Evolutionary conservation across 192 early-diverging fungal species (phyloP), one percentile per base, ranked within the genome.

Genomic region (Mortierella hygrophila): DNA sequence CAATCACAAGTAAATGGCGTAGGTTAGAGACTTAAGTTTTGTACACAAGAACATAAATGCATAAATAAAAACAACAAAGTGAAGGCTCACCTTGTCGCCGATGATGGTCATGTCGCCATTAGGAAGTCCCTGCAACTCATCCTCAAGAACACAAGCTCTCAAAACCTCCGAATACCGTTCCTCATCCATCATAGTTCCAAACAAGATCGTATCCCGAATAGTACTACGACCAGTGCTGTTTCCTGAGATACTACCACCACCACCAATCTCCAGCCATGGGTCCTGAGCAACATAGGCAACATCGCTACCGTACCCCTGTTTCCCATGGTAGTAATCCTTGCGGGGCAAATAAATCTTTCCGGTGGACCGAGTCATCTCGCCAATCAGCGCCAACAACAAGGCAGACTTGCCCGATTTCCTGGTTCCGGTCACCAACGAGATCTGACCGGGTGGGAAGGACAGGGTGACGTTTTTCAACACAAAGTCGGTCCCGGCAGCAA

Each of bases 201-300:
- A 94, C 68, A 93, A 52, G 68, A 95, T 92, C 41, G 95, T 95
- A 18, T 95, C 94, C 23, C 91, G 84, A n/a, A 95, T 77, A 13
- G 93, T 92, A 15, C 85, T 93, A 85, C 68, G 96, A 79, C 94
- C 94, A 94, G n/a, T 77, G 23, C 42, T 73, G 63, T 68, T 80
- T 26, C 83, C 83, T 8, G 71, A 69, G 47, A 72, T 75, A 41
- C 82, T 68, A 21, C 84, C 84, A 8, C 78, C 78, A 9, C 84
- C 79, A 29, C 84, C 79, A 76, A 86, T 86, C 60, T 86, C 84
- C 49, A 86, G 46, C 84, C 84, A 86, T 6, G 96, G 92, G 0
- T 87, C 86, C 54, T 95, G 94, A 0, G 93, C 85, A 6, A 93
- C 93, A 78, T 86, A 86, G 0, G 84, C 84, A 7, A 86, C 72